Percentiles rank a stretch among this genome's conserved stretches.
Conservation (phyloP, 768 basidiomycete species). For the Russula ochroleuca region DNA sequence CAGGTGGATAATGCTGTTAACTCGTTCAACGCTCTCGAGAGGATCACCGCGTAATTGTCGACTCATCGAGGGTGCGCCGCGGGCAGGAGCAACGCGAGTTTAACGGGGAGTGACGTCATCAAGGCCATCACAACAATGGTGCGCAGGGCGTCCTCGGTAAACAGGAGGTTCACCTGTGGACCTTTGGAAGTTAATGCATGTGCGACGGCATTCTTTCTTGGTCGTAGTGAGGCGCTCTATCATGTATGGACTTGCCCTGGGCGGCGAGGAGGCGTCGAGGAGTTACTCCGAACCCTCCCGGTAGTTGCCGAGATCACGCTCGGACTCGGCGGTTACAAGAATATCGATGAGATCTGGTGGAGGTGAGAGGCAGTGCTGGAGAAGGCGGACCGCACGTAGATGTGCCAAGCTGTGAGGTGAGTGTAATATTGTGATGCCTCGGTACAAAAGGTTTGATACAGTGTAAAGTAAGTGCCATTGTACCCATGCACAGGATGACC, state of each 20-base stretch:
- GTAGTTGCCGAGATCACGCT: slow-evolving; percentile 65
- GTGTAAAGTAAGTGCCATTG: no score
- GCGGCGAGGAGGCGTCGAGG: slow-evolving; percentile 67
- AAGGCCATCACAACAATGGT: slow-evolving; percentile 82
- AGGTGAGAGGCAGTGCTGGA: slow-evolving; percentile 52
- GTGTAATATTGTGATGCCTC: background rate
- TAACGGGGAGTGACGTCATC: slow-evolving; percentile 73
- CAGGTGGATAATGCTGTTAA: slow-evolving; percentile 77
- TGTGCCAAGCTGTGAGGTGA: slow-evolving; percentile 4
- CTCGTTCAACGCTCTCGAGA: slow-evolving; percentile 65
- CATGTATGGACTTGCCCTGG: slow-evolving; percentile 67
- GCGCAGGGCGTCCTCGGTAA: slow-evolving; percentile 74
- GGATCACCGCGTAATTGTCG: slow-evolving; percentile 59
- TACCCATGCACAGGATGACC: no score
- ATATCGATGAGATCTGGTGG: slow-evolving; percentile 57
- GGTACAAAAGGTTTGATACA: background rate
- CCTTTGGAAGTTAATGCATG: background rate
- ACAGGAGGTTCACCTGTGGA: slow-evolving; percentile 31
- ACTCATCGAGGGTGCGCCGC: slow-evolving; percentile 43
- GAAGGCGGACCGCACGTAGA: slow-evolving; percentile 34
- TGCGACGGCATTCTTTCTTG: background rate
- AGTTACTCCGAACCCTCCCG: slow-evolving; percentile 49
- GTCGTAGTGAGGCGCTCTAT: slow-evolving; percentile 63
- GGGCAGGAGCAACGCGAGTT: slow-evolving; percentile 27
- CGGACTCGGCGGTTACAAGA: slow-evolving; percentile 56